These are phyloP conservation scores for Leccinum boreale DNA, from an alignment of 768 basidiomycete species.

Conservation along the genomic window DNA sequence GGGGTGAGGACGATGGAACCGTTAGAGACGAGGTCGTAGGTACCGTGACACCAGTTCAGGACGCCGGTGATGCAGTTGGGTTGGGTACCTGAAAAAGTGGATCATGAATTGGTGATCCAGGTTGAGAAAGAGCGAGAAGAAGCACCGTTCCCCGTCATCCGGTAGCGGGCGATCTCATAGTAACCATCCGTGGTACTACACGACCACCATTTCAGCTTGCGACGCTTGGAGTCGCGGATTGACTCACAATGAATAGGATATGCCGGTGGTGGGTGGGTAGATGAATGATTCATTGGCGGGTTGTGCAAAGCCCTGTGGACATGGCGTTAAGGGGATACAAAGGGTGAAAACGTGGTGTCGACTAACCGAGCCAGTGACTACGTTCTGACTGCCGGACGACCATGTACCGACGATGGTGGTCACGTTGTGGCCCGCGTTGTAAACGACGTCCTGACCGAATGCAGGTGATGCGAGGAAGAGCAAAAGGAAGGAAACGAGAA, in stretches of 20 bases:
- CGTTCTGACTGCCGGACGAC: constrained; percentile 73
- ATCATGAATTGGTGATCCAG: neutral
- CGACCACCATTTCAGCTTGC: neutral
- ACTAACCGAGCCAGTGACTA: constrained; percentile 82
- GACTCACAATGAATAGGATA: constrained; percentile 85
- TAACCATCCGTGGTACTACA: constrained; percentile 64
- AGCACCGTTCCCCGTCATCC: constrained; percentile 82
- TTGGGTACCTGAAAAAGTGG: constrained; percentile 54
- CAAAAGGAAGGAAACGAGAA: constrained; percentile 23
- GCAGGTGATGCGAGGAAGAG: constrained; percentile 28
- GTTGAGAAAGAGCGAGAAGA: neutral
- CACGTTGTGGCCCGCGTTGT: constrained; percentile 54
- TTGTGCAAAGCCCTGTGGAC: constrained; percentile 71
- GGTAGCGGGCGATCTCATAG: constrained; percentile 90
- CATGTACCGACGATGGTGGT: constrained; percentile 80
- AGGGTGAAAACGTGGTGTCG: neutral
- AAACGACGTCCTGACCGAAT: constrained; percentile 38
- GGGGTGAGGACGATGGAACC: constrained; percentile 78
- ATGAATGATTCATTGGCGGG: constrained; percentile 79
- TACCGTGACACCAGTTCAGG: constrained; percentile 89
- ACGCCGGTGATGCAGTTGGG: constrained; percentile 90
- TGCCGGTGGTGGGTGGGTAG: constrained; percentile 83
- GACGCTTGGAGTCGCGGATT: neutral
- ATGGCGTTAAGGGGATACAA: neutral
- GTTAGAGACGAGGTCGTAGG: constrained; percentile 60